Percentiles rank a stretch among this genome's conserved stretches.
Conservation (phyloP, 2,329 filamentous ascomycete species). For the Xylaria sp. region DNA sequence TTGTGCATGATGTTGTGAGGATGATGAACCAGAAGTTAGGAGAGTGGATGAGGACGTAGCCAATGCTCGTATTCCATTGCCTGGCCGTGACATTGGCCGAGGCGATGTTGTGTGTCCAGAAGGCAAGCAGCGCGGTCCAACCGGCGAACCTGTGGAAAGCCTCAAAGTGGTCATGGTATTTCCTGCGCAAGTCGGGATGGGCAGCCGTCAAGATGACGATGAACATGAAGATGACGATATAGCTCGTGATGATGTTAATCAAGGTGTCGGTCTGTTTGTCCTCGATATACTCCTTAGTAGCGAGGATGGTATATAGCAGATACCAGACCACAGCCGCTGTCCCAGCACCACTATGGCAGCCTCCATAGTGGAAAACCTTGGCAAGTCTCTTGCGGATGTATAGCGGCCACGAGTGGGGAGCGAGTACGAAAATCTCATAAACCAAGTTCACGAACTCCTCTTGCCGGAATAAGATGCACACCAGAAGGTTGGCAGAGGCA, state of each 20-base stretch:
- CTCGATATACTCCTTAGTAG: conserved; percentile 45
- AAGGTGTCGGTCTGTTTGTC: conserved; percentile 38
- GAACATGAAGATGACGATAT: conserved; percentile 63
- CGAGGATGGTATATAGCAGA: conserved; percentile 51
- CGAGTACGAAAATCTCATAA: conserved; percentile 58
- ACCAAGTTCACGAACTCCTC: conserved; percentile 64
- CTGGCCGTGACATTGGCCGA: conserved; percentile 60
- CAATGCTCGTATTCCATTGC: conserved; percentile 47
- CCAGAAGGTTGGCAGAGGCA: conserved; percentile 61
- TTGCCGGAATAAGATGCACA: conserved; percentile 63
- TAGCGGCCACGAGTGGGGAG: conserved; percentile 59
- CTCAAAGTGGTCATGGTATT: conserved; percentile 76
- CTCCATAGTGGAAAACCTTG: conserved; percentile 65
- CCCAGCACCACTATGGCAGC: conserved; percentile 62
- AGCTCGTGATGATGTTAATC: conserved; percentile 51
- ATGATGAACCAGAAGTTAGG: conserved; percentile 75
- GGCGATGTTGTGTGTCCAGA: conserved; percentile 70
- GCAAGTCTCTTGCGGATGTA: conserved; percentile 59
- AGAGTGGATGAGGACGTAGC: conserved; percentile 52
- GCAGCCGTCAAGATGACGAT: conserved; percentile 69
- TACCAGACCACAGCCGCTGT: conserved; percentile 63
- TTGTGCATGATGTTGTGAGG: conserved; percentile 70
- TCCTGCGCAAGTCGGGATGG: conserved; percentile 70
- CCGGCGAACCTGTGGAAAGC: conserved; percentile 76
- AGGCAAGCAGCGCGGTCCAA: conserved; percentile 66